phyloP scores from a whole-genome alignment of 202 grass and related monocot genomes.

The Brachypodium distachyon region DNA sequence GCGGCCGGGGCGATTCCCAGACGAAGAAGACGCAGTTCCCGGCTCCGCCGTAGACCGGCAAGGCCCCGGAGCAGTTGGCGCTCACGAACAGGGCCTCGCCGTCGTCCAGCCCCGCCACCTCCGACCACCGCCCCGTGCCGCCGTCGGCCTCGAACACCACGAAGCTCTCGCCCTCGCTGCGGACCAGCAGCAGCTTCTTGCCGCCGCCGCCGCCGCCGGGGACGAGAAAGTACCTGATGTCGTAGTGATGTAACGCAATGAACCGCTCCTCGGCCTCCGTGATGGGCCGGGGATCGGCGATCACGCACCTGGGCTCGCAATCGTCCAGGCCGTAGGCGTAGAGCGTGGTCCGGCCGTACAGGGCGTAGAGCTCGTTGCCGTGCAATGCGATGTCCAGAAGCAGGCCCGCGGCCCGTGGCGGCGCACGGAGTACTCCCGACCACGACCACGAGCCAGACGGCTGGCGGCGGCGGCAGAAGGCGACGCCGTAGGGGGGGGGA shows the following conservation, averaged over 20 bases:
- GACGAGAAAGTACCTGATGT: background rate
- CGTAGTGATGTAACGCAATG: background rate
- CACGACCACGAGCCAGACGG: background rate
- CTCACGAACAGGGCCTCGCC: background rate
- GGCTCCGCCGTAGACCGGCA: background rate
- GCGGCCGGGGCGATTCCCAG: background rate
- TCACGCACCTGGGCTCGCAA: background rate
- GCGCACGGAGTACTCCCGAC: background rate
- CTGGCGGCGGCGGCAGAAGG: background rate
- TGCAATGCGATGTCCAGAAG: background rate
- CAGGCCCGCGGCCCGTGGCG: background rate
- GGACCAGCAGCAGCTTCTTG: background rate
- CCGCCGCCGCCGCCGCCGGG: background rate
- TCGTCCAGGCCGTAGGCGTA: background rate
- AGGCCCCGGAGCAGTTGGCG: background rate
- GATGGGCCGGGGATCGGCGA: background rate
- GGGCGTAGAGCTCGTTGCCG: background rate
- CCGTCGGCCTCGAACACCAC: background rate
- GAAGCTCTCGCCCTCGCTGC: background rate
- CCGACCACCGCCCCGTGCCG: background rate
- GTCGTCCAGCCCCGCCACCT: background rate
- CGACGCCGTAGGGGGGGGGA: background rate
- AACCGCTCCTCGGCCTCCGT: background rate
- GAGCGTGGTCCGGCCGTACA: background rate
- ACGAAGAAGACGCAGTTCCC: background rate